Evolutionary conservation across 192 early-diverging fungal genomes (phyloP), one percentile per base, ranked within the genome.

Genomic region (Backusella psychrophila): DNA sequence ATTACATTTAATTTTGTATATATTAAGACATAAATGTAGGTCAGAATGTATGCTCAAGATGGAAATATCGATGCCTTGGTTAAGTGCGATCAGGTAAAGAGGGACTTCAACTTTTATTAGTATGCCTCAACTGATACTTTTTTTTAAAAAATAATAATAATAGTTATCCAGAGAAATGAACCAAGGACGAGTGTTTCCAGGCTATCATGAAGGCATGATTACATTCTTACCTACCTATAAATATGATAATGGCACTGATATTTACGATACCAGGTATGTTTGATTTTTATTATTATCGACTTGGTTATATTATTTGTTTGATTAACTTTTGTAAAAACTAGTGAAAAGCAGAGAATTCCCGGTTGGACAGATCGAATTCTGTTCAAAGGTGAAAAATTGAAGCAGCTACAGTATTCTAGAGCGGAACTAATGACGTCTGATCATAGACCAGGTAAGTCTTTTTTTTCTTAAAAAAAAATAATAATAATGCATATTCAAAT

Each of bases 201-300:
- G 90, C 0, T 99, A 95, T 83, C 72, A 83, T 38, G 97, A 99
- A 84, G 92, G 88, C 0, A 74, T 76, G 34, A 89, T 95, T 52
- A 86, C 86, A 1, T 95, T 95, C 80, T 78, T 82, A 26, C 94
- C 94, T 1, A 95, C 94, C 0, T 95, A 95, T 82, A 94, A 95
- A 77, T 95, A 92, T 81, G 91, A 95, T 78, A 91, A 90, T 76
- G 88, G 89, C 4, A 91, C 90, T 0, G 79, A 85, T 72, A 68
- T 77, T 17, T 95, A 95, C 79, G 94, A 95, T 73, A 90, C 92
- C 0, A 90, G 89, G 83, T 92, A 83, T 59, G 66, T 77, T 36
- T 79, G 56, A 41, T 44, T 68, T 2, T 41, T 26, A 26, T 39
- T 71, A 26, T 35, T 41, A 49, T n/a, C 4, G 6, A 0, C 1